A percentile compares a stretch with the other conserved stretches of the same genome.
phyloP scores from a whole-genome alignment of 306 rosid species.

The barrel medic (Medicago truncatula) region DNA sequence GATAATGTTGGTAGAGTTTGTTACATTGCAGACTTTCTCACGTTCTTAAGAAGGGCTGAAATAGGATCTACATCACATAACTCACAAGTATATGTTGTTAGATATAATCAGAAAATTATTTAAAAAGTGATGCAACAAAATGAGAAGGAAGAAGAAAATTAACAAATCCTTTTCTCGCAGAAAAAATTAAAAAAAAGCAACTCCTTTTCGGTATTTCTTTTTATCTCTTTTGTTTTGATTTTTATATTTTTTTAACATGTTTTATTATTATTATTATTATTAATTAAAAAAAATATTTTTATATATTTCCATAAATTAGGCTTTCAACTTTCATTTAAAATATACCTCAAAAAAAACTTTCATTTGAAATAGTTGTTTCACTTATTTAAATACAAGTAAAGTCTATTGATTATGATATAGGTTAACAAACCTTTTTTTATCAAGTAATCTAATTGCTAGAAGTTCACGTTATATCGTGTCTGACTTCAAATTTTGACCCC shows the following conservation, averaged over 20 bases:
- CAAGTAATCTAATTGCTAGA: too few species aligned
- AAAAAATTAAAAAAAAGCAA: background rate
- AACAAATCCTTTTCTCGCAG: background rate
- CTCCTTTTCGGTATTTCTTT: background rate
- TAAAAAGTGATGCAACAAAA: background rate
- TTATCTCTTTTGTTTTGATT: background rate
- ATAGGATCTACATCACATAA: background rate
- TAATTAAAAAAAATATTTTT: too few species aligned
- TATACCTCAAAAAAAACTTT: too few species aligned
- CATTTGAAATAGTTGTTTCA: too few species aligned
- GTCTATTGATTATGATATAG: too few species aligned
- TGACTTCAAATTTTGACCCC: too few species aligned
- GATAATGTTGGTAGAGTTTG: slow-evolving; percentile 72
- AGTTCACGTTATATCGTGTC: too few species aligned
- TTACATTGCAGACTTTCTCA: slow-evolving; percentile 57
- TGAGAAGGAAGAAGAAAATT: background rate
- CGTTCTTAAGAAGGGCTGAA: slow-evolving; percentile 33
- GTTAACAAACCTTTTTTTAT: too few species aligned
- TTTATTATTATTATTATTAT: too few species aligned
- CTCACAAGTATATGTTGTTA: background rate
- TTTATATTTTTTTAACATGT: background rate
- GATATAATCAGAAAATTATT: background rate
- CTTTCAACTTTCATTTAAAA: too few species aligned
- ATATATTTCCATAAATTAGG: too few species aligned
- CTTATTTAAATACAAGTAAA: too few species aligned